Evolutionary conservation across 2,329 filamentous ascomycete genomes (phyloP).

Genomic region (Nannizziopsis arthrosporioides): DNA sequence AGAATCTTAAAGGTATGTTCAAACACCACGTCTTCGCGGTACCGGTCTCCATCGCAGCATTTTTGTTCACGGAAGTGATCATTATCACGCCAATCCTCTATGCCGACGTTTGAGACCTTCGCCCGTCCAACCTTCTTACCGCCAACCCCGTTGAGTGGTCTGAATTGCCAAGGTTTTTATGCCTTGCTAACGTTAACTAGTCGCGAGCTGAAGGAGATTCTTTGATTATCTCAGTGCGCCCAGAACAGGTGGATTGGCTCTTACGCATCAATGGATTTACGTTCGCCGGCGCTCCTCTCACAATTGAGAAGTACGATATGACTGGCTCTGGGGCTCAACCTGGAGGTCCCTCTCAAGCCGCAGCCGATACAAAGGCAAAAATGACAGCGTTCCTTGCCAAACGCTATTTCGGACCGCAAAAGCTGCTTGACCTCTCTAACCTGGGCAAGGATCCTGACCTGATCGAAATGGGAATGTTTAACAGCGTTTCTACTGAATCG

Average conservation of each 20-base stretch:
- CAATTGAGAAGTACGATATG: slow-evolving; percentile 32
- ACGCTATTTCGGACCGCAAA: slow-evolving; percentile 59
- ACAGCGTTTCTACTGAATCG: slow-evolving; percentile 55
- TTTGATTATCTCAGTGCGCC: slow-evolving; percentile 55
- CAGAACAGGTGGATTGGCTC: slow-evolving; percentile 53
- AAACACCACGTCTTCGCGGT: slow-evolving; percentile 32
- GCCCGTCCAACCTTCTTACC: slow-evolving; percentile 20
- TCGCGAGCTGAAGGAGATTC: slow-evolving; percentile 57
- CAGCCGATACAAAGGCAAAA: slow-evolving; percentile 52
- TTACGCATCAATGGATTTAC: slow-evolving; percentile 55
- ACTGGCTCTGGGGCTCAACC: slow-evolving; percentile 17
- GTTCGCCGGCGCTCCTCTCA: slow-evolving; percentile 55
- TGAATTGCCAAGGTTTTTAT: slow-evolving; percentile 34
- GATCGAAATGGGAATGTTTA: slow-evolving; percentile 62
- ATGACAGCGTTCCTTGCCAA: slow-evolving; percentile 59
- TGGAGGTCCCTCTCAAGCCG: slow-evolving; percentile 34
- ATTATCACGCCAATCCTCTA: slow-evolving; percentile 33
- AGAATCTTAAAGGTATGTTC: slow-evolving; percentile 69
- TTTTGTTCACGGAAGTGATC: slow-evolving; percentile 29
- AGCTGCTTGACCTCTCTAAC: slow-evolving; percentile 71
- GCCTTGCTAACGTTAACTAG: slow-evolving; percentile 59
- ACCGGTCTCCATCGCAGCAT: slow-evolving; percentile 29
- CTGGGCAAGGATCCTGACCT: slow-evolving; percentile 63
- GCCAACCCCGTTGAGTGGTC: slow-evolving; percentile 29
- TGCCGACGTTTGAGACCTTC: slow-evolving; percentile 31